These are phyloP conservation scores for Thielaviopsis euricoi DNA, from an alignment of 2,329 filamentous ascomycete genomes.

Conservation along the genomic window DNA sequence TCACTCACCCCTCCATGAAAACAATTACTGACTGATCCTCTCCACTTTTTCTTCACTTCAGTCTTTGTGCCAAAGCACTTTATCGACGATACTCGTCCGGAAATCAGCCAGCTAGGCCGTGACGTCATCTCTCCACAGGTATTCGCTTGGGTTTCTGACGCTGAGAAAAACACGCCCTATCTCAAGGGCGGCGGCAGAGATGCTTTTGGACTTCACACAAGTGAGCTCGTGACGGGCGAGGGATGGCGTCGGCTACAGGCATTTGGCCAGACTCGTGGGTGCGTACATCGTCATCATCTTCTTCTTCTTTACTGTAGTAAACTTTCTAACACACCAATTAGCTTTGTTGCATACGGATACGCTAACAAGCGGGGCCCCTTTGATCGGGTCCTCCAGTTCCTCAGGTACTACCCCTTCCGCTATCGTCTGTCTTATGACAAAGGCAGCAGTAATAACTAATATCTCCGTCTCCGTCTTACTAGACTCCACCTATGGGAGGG, in stretches of 20 bases:
- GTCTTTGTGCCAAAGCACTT: conserved; percentile 32
- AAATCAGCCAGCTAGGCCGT: conserved; percentile 31
- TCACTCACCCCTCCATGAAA: background rate
- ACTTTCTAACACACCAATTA: conserved; percentile 13
- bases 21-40: background rate
- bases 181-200: conserved; percentile 39
- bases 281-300: conserved; percentile 6
- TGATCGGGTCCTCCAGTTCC: conserved; percentile 42
- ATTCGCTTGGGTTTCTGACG: conserved; percentile 43
- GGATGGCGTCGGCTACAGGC: conserved; percentile 49
- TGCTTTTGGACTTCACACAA: conserved; percentile 42
- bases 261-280: conserved; percentile 40
- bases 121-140: conserved; percentile 36
- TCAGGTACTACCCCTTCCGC: conserved; percentile 25
- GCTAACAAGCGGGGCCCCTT: conserved; percentile 33
- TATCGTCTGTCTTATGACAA: too few species aligned
- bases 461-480: too few species aligned
- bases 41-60: conserved; percentile 15
- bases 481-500: conserved; percentile 40
- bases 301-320: background rate
- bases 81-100: conserved; percentile 23
- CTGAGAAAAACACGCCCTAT: conserved; percentile 48
- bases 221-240: conserved; percentile 44
- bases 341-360: conserved; percentile 43
- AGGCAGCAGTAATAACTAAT: too few species aligned